These are phyloP conservation scores for Aspergillus sergii DNA, from an alignment of 2,329 filamentous ascomycete species.

Conservation along the genomic window DNA sequence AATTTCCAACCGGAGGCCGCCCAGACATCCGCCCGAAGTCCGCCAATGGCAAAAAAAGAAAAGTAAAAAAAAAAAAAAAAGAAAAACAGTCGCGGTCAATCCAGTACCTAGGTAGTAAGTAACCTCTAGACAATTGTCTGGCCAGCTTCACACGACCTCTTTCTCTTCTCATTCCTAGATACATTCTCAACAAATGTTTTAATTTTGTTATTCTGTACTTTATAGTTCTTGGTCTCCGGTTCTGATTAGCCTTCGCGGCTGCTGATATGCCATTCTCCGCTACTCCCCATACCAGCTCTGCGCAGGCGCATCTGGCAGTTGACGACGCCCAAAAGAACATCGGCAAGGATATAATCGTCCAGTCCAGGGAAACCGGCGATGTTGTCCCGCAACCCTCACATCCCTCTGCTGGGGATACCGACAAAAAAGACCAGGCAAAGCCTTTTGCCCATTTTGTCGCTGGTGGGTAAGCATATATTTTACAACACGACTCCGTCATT, in stretches of 20 bases:
- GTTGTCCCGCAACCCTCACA: conserved; percentile 31
- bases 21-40: conserved; percentile 10
- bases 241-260: not conserved
- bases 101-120: not conserved
- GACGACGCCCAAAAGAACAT: conserved; percentile 16
- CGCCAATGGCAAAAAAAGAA: conserved; percentile 11
- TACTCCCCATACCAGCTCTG: conserved; percentile 24
- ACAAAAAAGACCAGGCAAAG: conserved; percentile 56
- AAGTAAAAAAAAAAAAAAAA: not conserved
- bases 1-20: conserved; percentile 12
- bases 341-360: conserved; percentile 22
- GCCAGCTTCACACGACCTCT: conserved; percentile 2
- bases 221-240: not conserved
- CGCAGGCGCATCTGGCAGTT: conserved; percentile 28
- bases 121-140: not conserved
- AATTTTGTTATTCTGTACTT: not conserved
- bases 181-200: not conserved
- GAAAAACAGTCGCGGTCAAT: not conserved
- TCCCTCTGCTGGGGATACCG: conserved; percentile 23
- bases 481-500: not conserved
- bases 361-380: conserved; percentile 44
- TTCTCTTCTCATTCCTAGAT: not conserved
- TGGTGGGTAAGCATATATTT: conserved; percentile 68
- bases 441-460: conserved; percentile 93
- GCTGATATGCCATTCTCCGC: conserved; percentile 27